Base-by-base conservation (phyloP, 169 alveolate genomes). In the Plasmodium malariae region DNA sequence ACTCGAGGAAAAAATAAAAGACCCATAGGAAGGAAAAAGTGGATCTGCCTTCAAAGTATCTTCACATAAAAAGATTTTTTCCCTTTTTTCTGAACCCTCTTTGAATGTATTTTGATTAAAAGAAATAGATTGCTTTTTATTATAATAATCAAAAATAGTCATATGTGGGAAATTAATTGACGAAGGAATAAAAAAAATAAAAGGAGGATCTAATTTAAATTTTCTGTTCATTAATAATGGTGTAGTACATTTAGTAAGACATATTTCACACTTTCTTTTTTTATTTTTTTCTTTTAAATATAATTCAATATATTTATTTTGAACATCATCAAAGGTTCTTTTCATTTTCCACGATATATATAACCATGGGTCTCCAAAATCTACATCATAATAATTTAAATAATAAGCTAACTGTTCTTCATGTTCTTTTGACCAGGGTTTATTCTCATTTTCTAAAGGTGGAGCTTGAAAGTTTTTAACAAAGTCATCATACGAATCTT, bases 291-390 rank as follows among this genome's bases (percentile, higher is more conserved):
- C 94, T 40, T 92, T 93, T 21, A 89, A 71, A 37, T 73, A 90
- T 63, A 91, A 78, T 43, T 94, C 92, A 24, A 87, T 48, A 74
- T 95, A 96, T 62, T 96, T 80, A 60, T 93, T 89, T 85, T 89
- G 97, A 34, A 95, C 96, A 32, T 96, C 97, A 51, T 93, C 96
- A 48, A 92, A 89, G 19, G 95, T 93, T 21, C 98, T 65, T 91
- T 96, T 97, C 97, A 96, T 93, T 73, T 96, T 96, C 98, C 98
- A 96, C 14, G 97, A 95, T 34, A 96, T 92, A 76, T 96, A 96
- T 74, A 96, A 60, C 97, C 97, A 96, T 28, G 97, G 97, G 74
- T 96, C 98, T 0, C 98, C 98, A 69, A 95, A 96, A 55, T 93
- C 86, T 3, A 91, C 96, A 80, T 96, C 96, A 83, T 95, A 96